Base-by-base conservation (phyloP, 23 red algal species). In the Gracilaria caudata region DNA sequence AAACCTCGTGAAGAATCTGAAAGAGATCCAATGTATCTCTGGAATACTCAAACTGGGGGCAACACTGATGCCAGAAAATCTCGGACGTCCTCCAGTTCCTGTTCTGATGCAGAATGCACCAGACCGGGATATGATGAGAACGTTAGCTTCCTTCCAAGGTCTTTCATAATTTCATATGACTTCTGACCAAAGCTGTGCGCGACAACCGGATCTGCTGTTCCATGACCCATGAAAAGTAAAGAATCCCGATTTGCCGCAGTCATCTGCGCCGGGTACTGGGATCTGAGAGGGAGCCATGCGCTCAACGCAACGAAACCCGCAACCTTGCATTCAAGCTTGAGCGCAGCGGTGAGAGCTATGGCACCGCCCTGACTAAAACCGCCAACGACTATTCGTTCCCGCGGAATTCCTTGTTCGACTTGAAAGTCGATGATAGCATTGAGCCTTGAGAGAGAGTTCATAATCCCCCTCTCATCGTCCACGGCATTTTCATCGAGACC, bases 341-440 rank as follows among this genome's bases (percentile, higher is more conserved):
- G 75, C 56, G 68, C 76, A 16, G 70, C 78, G 39, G 89, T 87
- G 41, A 98, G 83, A 51, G 96, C 94, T 32, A 98, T 33, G 35
- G 96, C 96, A 66, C 96, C 93, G 60, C 96, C 96, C 81, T 98
- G 96, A 25, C 74, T 84, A 43, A 98, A 98, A 25, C 96, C 96
- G 33, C 89, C 96, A 28, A 98, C 60, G 10, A 98, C 58, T 17
- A 98, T 93, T 32, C 90, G 80, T 45, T 92, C 64, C 66, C 49
- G 46, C n/a, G 89, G 86, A 21, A 95, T 89, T 64, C 96, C 92
- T 23, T 58, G 54, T 33, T 68, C 59, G 39, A 91, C 53, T 70
- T 95, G 88, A 10, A 73, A 66, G 17, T 95, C 90, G 47, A 98
- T 86, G 10, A 95, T 81, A 21, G 81, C 53, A 32, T 73, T 55